Evolutionary conservation across 2,329 filamentous ascomycete genomes (phyloP).

Genomic region (Plenodomus tracheiphilus): DNA sequence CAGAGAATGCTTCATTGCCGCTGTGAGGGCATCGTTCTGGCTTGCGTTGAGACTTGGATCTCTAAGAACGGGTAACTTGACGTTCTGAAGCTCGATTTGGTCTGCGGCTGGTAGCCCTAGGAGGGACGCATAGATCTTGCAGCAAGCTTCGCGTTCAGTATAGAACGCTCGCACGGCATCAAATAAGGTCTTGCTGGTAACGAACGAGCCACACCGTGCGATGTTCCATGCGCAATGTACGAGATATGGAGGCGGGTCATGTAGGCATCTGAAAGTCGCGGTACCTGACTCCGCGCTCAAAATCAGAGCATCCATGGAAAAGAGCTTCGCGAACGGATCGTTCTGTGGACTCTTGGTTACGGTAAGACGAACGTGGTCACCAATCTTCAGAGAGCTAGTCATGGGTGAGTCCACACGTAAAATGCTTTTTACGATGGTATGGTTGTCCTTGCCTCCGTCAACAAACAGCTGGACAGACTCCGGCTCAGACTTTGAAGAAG

Average conservation of each 20-base stretch:
- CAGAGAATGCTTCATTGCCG: slow-evolving; percentile 36
- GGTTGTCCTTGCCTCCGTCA: slow-evolving; percentile 11
- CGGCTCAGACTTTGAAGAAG: slow-evolving; percentile 8
- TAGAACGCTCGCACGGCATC: slow-evolving; percentile 44
- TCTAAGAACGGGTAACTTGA: slow-evolving; percentile 13
- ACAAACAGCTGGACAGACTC: slow-evolving; percentile 13
- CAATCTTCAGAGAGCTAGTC: slow-evolving; percentile 15
- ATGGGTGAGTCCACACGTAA: slow-evolving; percentile 22
- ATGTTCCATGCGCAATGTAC: slow-evolving; percentile 45
- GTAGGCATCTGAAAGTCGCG: slow-evolving; percentile 44
- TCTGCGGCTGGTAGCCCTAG: slow-evolving; percentile 11
- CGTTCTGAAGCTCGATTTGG: slow-evolving; percentile 10
- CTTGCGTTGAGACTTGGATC: slow-evolving; percentile 36
- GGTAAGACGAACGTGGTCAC: slow-evolving; percentile 42
- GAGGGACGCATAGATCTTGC: slow-evolving; percentile 33
- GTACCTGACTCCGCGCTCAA: slow-evolving; percentile 32
- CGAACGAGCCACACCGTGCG: slow-evolving; percentile 47
- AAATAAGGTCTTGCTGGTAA: slow-evolving; percentile 47
- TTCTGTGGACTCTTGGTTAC: slow-evolving; percentile 41
- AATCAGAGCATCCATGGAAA: slow-evolving; percentile 48
- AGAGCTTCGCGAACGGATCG: slow-evolving; percentile 23
- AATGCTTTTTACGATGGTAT: slow-evolving; percentile 16
- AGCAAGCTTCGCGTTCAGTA: slow-evolving; percentile 33
- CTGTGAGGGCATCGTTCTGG: slow-evolving; percentile 41
- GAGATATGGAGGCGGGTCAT: slow-evolving; percentile 45